A percentile compares a stretch with the other conserved stretches of the same genome.
These are phyloP conservation scores for Gentiana macrophylla DNA, from an alignment of 257 asterid genomes.

Conservation along the genomic window DNA sequence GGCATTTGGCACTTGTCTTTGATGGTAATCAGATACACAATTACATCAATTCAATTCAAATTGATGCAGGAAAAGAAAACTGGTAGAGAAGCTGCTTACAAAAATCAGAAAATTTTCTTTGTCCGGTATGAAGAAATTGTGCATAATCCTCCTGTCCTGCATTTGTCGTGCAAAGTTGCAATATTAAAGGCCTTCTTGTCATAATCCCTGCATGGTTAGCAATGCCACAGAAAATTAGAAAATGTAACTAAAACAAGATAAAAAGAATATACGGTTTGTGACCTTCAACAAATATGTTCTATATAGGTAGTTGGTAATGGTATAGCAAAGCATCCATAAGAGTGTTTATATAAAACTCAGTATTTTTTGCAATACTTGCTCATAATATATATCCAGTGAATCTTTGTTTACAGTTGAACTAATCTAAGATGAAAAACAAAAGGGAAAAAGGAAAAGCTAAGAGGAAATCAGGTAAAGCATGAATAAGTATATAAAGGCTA, in stretches of 20 bases:
- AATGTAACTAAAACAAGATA: not conserved
- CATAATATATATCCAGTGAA: too few species aligned
- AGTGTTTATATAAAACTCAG: too few species aligned
- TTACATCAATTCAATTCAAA: not conserved
- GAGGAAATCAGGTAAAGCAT: too few species aligned
- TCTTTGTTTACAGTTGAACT: too few species aligned
- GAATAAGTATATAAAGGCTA: too few species aligned
- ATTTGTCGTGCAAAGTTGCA: constrained; percentile 31
- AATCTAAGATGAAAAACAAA: too few species aligned
- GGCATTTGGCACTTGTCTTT: too few species aligned
- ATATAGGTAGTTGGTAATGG: too few species aligned
- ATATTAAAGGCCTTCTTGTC: constrained; percentile 36
- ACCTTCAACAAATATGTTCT: too few species aligned
- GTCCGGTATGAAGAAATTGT: constrained; percentile 28
- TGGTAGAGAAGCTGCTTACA: constrained; percentile 14
- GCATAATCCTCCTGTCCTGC: constrained; percentile 30
- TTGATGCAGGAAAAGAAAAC: not conserved
- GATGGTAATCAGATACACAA: not conserved
- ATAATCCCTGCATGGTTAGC: constrained; percentile 25
- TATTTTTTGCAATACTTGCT: too few species aligned
- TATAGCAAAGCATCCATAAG: too few species aligned
- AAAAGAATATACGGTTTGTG: not conserved
- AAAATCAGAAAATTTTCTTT: constrained; percentile 25
- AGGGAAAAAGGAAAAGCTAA: too few species aligned
- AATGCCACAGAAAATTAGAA: not conserved